Evolutionary conservation across 139 green algal species (phyloP).

Genomic region (Tetraselmis striata): DNA sequence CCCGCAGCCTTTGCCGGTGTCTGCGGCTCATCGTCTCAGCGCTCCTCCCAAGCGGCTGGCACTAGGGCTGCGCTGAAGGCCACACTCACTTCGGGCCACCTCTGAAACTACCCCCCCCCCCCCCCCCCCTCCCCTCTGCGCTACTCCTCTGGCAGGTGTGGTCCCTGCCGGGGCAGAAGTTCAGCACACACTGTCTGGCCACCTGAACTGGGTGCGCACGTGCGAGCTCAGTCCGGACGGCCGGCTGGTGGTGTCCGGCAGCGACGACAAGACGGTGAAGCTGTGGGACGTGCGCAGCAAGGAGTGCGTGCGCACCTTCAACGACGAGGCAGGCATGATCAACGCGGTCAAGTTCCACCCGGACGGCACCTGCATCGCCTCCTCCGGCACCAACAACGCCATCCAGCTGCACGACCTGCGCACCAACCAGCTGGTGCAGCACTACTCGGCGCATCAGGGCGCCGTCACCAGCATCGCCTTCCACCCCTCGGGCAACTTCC

Average conservation of each 20-base stretch:
- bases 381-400: slow-evolving; percentile 48
- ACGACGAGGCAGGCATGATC: slow-evolving; percentile 48
- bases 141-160: slow-evolving; percentile 77
- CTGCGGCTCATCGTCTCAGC: no score
- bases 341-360: slow-evolving; percentile 71
- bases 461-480: slow-evolving; percentile 64
- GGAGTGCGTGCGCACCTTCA: slow-evolving; percentile 51
- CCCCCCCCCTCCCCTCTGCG: neutral
- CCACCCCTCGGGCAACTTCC: slow-evolving; percentile 74
- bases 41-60: neutral
- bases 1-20: no score
- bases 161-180: slow-evolving; percentile 66
- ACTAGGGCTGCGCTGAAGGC: neutral
- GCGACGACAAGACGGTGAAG: slow-evolving; percentile 71
- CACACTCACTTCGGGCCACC: neutral
- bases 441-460: slow-evolving; percentile 63
- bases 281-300: slow-evolving; percentile 76
- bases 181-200: slow-evolving; percentile 65
- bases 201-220: slow-evolving; percentile 84
- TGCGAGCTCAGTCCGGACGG: slow-evolving; percentile 66
- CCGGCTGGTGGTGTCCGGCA: slow-evolving; percentile 63
- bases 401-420: slow-evolving; percentile 65
- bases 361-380: slow-evolving; percentile 74
- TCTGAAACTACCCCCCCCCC: no score
- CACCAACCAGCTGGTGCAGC: slow-evolving; percentile 66